Evolutionary conservation across 140 eudicot species (phyloP).

Genomic region (Flaveria floridana): DNA sequence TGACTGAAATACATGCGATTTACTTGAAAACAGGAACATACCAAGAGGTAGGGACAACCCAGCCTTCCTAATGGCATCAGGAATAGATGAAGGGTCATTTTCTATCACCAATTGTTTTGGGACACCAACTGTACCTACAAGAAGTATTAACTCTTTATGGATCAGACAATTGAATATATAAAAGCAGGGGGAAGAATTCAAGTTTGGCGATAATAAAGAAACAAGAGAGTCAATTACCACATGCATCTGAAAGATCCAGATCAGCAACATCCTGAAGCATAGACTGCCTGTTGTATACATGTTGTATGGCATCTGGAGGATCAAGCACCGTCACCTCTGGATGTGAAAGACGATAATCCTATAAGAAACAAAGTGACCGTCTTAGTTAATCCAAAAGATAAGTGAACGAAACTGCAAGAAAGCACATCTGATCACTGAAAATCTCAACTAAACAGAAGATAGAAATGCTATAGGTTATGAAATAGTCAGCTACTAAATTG

Average conservation of each 20-base stretch:
- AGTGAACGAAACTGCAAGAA: too few relatives aligned
- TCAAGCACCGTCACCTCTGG: conserved; percentile 97
- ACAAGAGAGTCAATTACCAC: conserved; percentile 44
- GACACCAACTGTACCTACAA: conserved; percentile 80
- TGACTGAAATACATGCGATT: not conserved
- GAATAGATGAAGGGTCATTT: conserved; percentile 75
- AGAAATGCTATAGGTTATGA: too few relatives aligned
- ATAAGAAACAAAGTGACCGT: conserved; percentile 17
- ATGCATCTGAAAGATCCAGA: conserved; percentile 62
- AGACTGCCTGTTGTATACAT: conserved; percentile 78
- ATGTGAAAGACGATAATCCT: conserved; percentile 82
- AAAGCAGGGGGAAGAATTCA: not conserved
- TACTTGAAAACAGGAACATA: conserved; percentile 25
- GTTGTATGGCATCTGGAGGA: conserved; percentile 90
- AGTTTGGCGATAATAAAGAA: not conserved
- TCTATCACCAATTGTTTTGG: conserved; percentile 83
- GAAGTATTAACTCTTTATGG: not conserved
- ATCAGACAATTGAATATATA: too few relatives aligned
- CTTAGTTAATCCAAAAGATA: conserved; percentile 2
- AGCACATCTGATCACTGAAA: too few relatives aligned
- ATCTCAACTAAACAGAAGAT: too few relatives aligned
- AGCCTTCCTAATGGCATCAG: conserved; percentile 67
- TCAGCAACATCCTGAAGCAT: conserved; percentile 96
- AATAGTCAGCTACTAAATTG: not conserved
- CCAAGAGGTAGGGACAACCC: conserved; percentile 84